Conservation (phyloP, 2,329 filamentous ascomycete species). For the Dactylellina cionopaga region DNA sequence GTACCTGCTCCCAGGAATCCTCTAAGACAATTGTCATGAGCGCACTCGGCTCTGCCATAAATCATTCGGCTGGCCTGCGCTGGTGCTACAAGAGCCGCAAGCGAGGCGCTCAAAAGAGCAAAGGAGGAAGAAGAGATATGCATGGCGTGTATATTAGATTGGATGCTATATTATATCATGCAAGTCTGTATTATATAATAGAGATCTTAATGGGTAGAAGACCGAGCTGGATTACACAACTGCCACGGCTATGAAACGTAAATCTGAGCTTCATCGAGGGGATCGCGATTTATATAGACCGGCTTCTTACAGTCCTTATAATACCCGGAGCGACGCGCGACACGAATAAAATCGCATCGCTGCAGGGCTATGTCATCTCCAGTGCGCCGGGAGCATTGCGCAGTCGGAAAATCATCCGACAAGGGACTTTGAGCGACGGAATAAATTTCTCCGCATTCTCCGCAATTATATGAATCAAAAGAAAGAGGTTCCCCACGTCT, state of each 20-base stretch:
- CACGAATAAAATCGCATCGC: too few species aligned
- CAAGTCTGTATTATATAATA: background rate
- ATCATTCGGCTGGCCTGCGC: constrained; percentile 14
- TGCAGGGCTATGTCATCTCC: background rate
- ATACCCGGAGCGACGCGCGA: background rate
- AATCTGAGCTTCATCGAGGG: background rate
- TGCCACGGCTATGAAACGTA: background rate
- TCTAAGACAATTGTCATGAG: constrained; percentile 37
- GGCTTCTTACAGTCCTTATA: background rate
- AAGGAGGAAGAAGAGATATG: background rate
- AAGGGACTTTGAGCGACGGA: constrained; percentile 12
- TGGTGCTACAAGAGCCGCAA: constrained; percentile 12
- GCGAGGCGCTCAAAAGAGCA: constrained; percentile 26
- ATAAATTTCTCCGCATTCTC: constrained; percentile 37
- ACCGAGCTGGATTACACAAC: background rate
- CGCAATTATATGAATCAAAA: background rate
- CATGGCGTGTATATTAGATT: constrained; percentile 5
- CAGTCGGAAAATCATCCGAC: constrained; percentile 22
- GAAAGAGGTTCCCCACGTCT: constrained; percentile 15
- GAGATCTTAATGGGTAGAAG: background rate
- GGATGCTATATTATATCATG: background rate
- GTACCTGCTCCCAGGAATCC: constrained; percentile 25
- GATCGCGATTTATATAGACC: background rate
- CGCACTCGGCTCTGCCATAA: constrained; percentile 30
- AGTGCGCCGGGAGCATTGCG: background rate